Base-by-base conservation (phyloP, 345 rosid genomes). In the Ricinus communis region DNA sequence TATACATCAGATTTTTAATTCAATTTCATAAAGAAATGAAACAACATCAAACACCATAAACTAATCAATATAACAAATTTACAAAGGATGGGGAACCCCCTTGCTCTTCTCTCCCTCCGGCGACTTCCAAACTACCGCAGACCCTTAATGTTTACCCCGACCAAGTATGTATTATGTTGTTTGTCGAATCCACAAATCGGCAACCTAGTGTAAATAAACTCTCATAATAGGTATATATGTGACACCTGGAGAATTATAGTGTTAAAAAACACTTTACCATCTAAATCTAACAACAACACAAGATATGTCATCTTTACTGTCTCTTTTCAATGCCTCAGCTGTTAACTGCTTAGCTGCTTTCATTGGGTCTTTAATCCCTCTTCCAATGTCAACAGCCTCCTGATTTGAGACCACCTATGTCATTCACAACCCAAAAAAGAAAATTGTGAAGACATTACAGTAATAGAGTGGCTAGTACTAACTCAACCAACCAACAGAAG, bases 291-390 rank as follows among this genome's bases (percentile, higher is more conserved):
- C 80, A 10, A 90, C 93, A 0, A 90, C 84, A 33, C 96, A 90
- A 59, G 96, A 90, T 41, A 90, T 90, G 50, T 90, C 96, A 55
- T 90, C 96, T 84, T 83, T 88, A 46, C 91, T 88, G 1, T 84
- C 93, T 82, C 86, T 80, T 77, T 78, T 80, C 41, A 90, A 38
- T 15, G 93, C 93, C 79, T 90, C 93, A 0, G 85, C 58, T 3
- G 86, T 88, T 71, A 88, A 66, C 73, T 86, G 90, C 82, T 88
- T 90, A 0, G 96, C 91, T 64, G 96, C 96, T 80, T 86, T 88
- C 80, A 76, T 49, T 24, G 96, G 96, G 77, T 90, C 90, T 80
- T 79, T 88, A 54, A 81, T 66, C 78, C 77, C 85, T 77, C 83
- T 90, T 8, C 87, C 96, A 10, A 90, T 80, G 65, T 90, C 90